phyloP scores from a whole-genome alignment of 768 basidiomycete genomes.

The Calocera viscosa region DNA sequence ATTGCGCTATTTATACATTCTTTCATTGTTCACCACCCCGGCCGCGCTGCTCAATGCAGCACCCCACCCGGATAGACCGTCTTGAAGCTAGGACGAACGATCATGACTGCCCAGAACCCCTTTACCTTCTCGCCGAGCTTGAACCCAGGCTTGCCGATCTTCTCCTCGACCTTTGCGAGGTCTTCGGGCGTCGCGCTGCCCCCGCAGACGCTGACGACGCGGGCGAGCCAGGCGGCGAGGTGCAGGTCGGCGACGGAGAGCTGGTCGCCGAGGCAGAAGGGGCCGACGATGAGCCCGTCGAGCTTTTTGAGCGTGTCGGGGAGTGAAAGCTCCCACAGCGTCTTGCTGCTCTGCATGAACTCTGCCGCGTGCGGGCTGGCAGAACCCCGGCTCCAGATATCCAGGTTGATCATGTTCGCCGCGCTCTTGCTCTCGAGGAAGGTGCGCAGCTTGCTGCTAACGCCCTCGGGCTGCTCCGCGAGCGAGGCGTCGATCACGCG shows the following conservation, averaged over 20 bases:
- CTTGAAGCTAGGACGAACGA: constrained; percentile 57
- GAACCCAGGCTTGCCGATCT: constrained; percentile 32
- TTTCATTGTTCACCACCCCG: neutral
- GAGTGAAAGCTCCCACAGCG: constrained; percentile 25
- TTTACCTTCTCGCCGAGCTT: constrained; percentile 42
- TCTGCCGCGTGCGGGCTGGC: constrained; percentile 20
- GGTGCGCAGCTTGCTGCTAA: constrained; percentile 22
- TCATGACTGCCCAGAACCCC: constrained; percentile 59
- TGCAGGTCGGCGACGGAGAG: constrained; percentile 71
- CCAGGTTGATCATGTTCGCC: constrained; percentile 23
- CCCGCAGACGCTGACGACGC: constrained; percentile 46
- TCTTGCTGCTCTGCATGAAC: constrained; percentile 26
- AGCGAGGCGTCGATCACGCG: constrained; percentile 41
- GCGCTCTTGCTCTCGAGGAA: constrained; percentile 25
- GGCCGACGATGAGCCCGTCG: constrained; percentile 24
- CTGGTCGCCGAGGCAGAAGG: constrained; percentile 50
- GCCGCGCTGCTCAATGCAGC: constrained; percentile 30
- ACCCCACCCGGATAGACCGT: constrained; percentile 41
- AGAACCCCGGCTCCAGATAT: constrained; percentile 23
- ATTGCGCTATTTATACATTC: constrained; percentile 6
- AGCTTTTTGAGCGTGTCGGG: constrained; percentile 25
- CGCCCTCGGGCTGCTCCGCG: constrained; percentile 28
- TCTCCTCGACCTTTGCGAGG: constrained; percentile 30
- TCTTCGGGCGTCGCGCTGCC: constrained; percentile 29
- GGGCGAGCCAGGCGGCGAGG: constrained; percentile 60